Base-by-base conservation (phyloP, 2,329 filamentous ascomycete species). In the Drechslerella coelobrocha region DNA sequence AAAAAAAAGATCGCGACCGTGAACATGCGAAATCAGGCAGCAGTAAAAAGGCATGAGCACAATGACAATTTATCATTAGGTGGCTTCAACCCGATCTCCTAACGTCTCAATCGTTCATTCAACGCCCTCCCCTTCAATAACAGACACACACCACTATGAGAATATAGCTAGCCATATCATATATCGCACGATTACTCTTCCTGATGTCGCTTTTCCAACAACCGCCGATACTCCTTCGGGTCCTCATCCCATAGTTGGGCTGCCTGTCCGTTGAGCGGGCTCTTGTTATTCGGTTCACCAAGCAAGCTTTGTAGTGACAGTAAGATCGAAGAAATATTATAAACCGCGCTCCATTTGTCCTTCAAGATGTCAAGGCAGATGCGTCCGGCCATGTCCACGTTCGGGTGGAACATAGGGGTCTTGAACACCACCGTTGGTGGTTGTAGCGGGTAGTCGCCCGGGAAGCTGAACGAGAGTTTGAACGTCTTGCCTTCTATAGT, bases 371-470 rank as follows among this genome's bases (percentile, higher is more conserved):
- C 95, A 72, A 99, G 84, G 79, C 94, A 99, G 80, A 99, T 99
- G 62, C 94, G 86, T 41, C 94, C 94, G 2, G 90, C 92, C 82
- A 99, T 97, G 81, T 99, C 94, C 76, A 99, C 91, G 77, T 99
- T 99, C 59, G 94, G 94, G 80, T 99, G 94, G 83, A 97, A 99
- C 81, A 99, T 97, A 37, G 94, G 94, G 5, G 95, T 99, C 83
- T 92, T 96, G 87, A 97, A 99, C 68, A 96, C 85, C 17, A 99
- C 94, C 1, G 89, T 91, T 0, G 94, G 94, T 21, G 94, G 86
- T 1, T 88, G 86, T 79, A 97, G 97, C 8, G 94, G 94, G 79
- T 99, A 99, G 82, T 93, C 96, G 76, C 85, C 83, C 7, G 93
- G 92, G 81, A 97, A 99, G 51, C 87, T 84, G 78, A 99, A 93